Base-by-base conservation (phyloP, 768 basidiomycete genomes). In the Suillus plorans region DNA sequence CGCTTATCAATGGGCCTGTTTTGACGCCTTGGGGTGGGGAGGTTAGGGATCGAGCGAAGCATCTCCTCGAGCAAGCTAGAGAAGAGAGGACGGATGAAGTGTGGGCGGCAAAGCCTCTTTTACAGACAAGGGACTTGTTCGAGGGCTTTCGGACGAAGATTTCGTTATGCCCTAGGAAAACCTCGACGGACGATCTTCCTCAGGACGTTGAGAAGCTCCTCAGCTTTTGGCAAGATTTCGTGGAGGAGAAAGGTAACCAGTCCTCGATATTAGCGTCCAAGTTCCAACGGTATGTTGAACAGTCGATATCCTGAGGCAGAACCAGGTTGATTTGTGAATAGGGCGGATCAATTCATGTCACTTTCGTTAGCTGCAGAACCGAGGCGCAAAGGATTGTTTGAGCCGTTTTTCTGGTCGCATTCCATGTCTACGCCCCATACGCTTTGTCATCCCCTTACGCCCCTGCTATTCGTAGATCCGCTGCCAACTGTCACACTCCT, bases 321-420 rank as follows among this genome's bases (percentile, higher is more conserved):
- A 63, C 37, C 41, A 61, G 52, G 4, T 60, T 65, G 39, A 59
- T 16, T 25, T 3, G 61, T 60, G 13, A 57, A 31, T 25, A 92
- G 89, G 9, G 78, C 90, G 66, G 91, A 91, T 31, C 89, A 91
- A 66, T 93, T 92, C 69, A 89, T 89, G 85, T 86, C 89, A 0
- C 79, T 92, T 22, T 94, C 92, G 2, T 74, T 92, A 41, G 86
- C 89, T 45, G 86, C 89, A 18, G 92, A 94, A 69, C 86, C 91
- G 8, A 84, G 88, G 25, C 81, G 87, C n/a, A 87, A 84, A 72
- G 89, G 90, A 9, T 76, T 89, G 2, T 93, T 91, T 63, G 90
- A 92, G 67, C 90, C 91, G 0, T 85, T 88, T 68, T 92, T 89
- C 76, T 94, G 91, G 91, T 78, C 81, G 5, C 82, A 83, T 52